Conservation (phyloP, 2,329 filamentous ascomycete genomes). For the Epichloe sylvatica region DNA sequence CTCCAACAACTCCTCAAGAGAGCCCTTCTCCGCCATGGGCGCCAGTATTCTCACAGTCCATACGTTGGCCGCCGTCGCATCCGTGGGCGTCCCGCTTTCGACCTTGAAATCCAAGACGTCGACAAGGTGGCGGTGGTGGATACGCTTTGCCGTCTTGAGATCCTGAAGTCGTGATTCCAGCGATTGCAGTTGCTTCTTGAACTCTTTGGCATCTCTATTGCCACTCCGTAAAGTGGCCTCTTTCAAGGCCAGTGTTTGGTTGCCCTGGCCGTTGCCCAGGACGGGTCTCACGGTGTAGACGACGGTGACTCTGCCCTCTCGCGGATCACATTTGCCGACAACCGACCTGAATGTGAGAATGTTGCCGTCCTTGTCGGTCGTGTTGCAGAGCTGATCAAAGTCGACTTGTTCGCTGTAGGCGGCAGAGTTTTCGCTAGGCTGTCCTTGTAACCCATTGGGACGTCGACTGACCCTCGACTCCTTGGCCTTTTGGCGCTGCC, state of each 20-base stretch:
- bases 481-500: constrained; percentile 49
- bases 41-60: constrained; percentile 68
- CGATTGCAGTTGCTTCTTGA: constrained; percentile 62
- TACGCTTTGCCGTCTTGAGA: constrained; percentile 57
- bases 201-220: constrained; percentile 43
- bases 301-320: constrained; percentile 50
- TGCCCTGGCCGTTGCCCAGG: constrained; percentile 37
- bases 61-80: constrained; percentile 21
- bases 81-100: constrained; percentile 33
- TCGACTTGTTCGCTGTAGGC: constrained; percentile 28
- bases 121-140: constrained; percentile 64
- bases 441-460: constrained; percentile 21
- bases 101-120: constrained; percentile 76
- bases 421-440: constrained; percentile 16
- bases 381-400: constrained; percentile 53
- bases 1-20: constrained; percentile 68
- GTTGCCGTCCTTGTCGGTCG: constrained; percentile 51
- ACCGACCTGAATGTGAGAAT: constrained; percentile 56
- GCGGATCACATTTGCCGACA: constrained; percentile 52
- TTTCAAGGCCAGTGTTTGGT: constrained; percentile 60
- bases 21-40: constrained; percentile 68
- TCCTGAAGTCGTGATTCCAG: constrained; percentile 66
- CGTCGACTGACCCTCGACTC: constrained; percentile 50
- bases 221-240: constrained; percentile 46
- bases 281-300: constrained; percentile 62